A percentile compares a stretch with the other conserved stretches of the same genome.
These are phyloP conservation scores for Parmelia sp. DNA, from an alignment of 495 filamentous ascomycete genomes.

Conservation along the genomic window DNA sequence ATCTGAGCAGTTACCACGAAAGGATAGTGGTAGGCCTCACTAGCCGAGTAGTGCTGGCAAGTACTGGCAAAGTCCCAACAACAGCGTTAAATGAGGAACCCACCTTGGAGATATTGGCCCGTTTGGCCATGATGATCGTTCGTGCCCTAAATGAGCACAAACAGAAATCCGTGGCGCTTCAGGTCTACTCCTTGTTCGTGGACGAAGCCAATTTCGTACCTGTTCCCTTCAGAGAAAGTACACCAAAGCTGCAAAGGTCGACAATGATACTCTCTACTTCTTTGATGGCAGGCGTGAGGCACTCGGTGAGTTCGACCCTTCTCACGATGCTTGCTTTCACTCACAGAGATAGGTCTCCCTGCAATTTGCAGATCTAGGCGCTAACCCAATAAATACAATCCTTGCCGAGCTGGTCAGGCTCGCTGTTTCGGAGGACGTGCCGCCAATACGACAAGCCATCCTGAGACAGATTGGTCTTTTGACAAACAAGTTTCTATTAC, in stretches of 20 bases:
- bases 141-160: slow-evolving; percentile 46
- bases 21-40: slow-evolving; percentile 52
- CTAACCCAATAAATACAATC: slow-evolving; percentile 32
- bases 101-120: slow-evolving; percentile 58
- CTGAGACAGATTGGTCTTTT: slow-evolving; percentile 58
- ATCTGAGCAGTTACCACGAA: slow-evolving; percentile 53
- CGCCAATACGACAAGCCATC: slow-evolving; percentile 45
- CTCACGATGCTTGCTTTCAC: slow-evolving; percentile 10
- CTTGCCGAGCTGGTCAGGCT: slow-evolving; percentile 40
- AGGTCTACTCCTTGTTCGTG: slow-evolving; percentile 53
- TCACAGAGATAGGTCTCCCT: slow-evolving; percentile 21
- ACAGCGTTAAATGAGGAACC: slow-evolving; percentile 47
- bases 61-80: slow-evolving; percentile 36
- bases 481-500: slow-evolving; percentile 59
- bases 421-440: slow-evolving; percentile 31
- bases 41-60: slow-evolving; percentile 39
- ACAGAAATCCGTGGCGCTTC: slow-evolving; percentile 48
- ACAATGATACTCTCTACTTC: slow-evolving; percentile 57
- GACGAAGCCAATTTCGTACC: slow-evolving; percentile 32
- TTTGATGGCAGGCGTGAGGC: slow-evolving; percentile 51
- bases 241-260: slow-evolving; percentile 35
- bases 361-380: slow-evolving; percentile 30
- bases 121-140: slow-evolving; percentile 56
- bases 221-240: slow-evolving; percentile 36
- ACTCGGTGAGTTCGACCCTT: slow-evolving; percentile 33